Evolutionary conservation across 2,329 filamentous ascomycete genomes (phyloP).

Genomic region (Sporothrix brunneoviolacea): DNA sequence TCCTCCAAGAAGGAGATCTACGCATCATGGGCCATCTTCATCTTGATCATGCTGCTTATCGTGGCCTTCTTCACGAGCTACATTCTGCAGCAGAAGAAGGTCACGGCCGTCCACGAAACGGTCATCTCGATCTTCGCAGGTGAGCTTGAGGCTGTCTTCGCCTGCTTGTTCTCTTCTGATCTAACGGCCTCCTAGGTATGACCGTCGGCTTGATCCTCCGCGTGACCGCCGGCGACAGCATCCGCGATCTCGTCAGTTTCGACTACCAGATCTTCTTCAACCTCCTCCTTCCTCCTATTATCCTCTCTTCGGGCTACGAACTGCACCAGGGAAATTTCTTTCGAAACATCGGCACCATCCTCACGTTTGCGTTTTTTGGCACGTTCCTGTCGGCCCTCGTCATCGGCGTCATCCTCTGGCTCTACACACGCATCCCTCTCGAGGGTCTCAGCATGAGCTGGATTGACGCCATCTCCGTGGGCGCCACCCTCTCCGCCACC

Average conservation of each 20-base stretch:
- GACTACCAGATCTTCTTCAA: conserved; percentile 99
- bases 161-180: background rate
- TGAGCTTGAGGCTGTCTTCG: conserved; percentile 28
- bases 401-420: conserved; percentile 77
- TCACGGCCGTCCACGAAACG: conserved; percentile 95
- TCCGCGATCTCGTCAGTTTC: conserved; percentile 89
- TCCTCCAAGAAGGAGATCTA: conserved; percentile 89
- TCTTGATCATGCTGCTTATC: conserved; percentile 89
- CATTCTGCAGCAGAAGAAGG: conserved; percentile 90
- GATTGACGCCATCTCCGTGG: conserved; percentile 93
- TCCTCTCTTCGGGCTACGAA: conserved; percentile 94
- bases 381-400: conserved; percentile 97
- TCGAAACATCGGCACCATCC: conserved; percentile 91
- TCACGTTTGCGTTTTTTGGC: conserved; percentile 95
- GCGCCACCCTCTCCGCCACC: conserved; percentile 91
- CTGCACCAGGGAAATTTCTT: conserved; percentile 99
- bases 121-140: conserved; percentile 97
- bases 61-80: conserved; percentile 95
- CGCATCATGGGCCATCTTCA: conserved; percentile 95
- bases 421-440: conserved; percentile 82
- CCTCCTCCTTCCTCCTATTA: conserved; percentile 94
- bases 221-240: conserved; percentile 71
- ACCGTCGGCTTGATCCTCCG: conserved; percentile 84
- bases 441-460: conserved; percentile 83
- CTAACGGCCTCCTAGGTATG: conserved; percentile 61